A percentile compares a stretch with the other conserved stretches of the same genome.
These are phyloP conservation scores for Candida buenavistaensis DNA, from an alignment of 1,139 yeast genomes.

Conservation along the genomic window DNA sequence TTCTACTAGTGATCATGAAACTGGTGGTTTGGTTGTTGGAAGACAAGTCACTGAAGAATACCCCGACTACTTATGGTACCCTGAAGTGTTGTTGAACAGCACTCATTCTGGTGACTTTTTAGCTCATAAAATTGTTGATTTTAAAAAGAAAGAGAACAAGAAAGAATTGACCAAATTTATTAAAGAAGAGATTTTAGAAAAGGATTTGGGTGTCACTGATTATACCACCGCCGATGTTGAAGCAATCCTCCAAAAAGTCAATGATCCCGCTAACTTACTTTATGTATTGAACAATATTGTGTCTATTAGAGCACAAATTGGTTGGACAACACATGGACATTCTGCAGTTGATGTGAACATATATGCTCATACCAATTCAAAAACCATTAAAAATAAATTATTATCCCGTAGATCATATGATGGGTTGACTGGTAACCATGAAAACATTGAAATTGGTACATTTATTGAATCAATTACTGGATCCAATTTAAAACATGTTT, in stretches of 20 bases:
- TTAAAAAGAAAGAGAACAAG: conserved; percentile 27
- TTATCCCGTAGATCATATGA: conserved; percentile 29
- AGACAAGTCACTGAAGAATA: conserved; percentile 58
- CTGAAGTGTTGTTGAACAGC: conserved; percentile 67
- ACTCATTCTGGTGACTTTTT: conserved; percentile 73
- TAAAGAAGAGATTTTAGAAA: conserved; percentile 47
- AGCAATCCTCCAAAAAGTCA: conserved; percentile 21
- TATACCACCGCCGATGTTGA: conserved; percentile 51
- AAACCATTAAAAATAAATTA: conserved; percentile 37
- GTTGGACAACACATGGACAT: conserved; percentile 92
- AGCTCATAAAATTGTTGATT: conserved; percentile 28
- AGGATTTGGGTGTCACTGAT: conserved; percentile 61
- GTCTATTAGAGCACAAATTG: conserved; percentile 71
- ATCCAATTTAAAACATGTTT: conserved; percentile 51
- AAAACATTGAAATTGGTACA: conserved; percentile 77
- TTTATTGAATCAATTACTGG: conserved; percentile 63
- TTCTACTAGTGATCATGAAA: conserved; percentile 88
- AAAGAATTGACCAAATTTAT: conserved; percentile 42
- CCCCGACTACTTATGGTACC: conserved; percentile 71
- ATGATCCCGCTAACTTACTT: conserved; percentile 22
- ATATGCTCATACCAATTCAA: conserved; percentile 67
- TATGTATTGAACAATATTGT: conserved; percentile 54
- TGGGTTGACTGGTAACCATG: conserved; percentile 72
- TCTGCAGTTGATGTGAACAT: conserved; percentile 88
- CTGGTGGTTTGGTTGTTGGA: conserved; percentile 80